Percentiles rank a stretch among this genome's conserved stretches.
phyloP scores from a whole-genome alignment of 257 asterid species.

The Fraxinus pennsylvanica region DNA sequence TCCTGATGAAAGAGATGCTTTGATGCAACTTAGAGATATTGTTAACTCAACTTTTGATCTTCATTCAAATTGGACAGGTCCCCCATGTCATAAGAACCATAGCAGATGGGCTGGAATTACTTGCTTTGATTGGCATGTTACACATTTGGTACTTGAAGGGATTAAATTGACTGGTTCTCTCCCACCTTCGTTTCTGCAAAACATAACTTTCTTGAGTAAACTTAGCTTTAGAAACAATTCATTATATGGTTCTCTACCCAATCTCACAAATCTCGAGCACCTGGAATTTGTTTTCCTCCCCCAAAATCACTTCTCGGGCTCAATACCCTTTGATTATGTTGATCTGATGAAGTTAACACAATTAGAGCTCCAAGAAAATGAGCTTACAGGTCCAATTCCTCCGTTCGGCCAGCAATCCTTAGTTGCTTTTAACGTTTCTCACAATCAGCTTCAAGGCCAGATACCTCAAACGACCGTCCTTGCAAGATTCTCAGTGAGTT shows the following conservation, averaged over 20 bases:
- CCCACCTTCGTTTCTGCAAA: constrained; percentile 46
- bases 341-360: constrained; percentile 34
- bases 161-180: constrained; percentile 45
- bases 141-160: constrained; percentile 53
- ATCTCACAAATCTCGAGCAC: constrained; percentile 38
- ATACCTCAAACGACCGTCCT: constrained; percentile 56
- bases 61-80: constrained; percentile 75
- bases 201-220: constrained; percentile 50
- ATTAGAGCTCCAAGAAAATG: constrained; percentile 54
- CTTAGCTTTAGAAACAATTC: constrained; percentile 60
- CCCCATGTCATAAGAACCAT: constrained; percentile 51
- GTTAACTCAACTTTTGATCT: constrained; percentile 44
- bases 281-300: constrained; percentile 49
- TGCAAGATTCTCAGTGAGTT: constrained; percentile 38
- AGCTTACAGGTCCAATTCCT: constrained; percentile 54
- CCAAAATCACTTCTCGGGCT: constrained; percentile 54
- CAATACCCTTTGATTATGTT: constrained; percentile 43
- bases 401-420: constrained; percentile 55
- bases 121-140: constrained; percentile 57
- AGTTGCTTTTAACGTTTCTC: constrained; percentile 52
- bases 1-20: constrained; percentile 58
- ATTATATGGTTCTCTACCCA: constrained; percentile 54
- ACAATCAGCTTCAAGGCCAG: constrained; percentile 47
- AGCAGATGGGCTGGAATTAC: constrained; percentile 68
- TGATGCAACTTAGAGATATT: constrained; percentile 55